Evolutionary conservation across 1,284 basidiomycete species (phyloP).

Genomic region (Naganishia cerealis): DNA sequence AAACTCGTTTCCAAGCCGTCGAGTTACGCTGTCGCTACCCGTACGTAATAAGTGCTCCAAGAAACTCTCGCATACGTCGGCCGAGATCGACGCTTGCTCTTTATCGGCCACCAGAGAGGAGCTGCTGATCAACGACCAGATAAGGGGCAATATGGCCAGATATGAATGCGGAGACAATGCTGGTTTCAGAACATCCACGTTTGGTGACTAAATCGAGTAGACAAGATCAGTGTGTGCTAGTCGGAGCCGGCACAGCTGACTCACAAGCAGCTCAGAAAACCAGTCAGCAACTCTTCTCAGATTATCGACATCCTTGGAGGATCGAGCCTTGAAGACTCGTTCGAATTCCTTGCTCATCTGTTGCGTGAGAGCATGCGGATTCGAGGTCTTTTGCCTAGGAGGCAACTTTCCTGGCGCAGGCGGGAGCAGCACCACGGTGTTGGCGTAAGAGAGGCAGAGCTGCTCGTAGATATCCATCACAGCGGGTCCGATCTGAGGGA

Average conservation of each 20-base stretch:
- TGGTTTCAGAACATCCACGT: slow-evolving; percentile 54
- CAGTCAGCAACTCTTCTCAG: slow-evolving; percentile 66
- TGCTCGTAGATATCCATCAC: slow-evolving; percentile 20
- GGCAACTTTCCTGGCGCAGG: slow-evolving; percentile 38
- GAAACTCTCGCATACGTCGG: slow-evolving; percentile 41
- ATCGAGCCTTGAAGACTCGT: slow-evolving; percentile 36
- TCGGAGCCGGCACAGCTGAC: slow-evolving; percentile 32
- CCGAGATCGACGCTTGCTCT: slow-evolving; percentile 37
- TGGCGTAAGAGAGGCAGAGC: slow-evolving; percentile 19
- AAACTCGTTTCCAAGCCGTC: slow-evolving; percentile 65
- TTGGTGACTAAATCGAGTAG: slow-evolving; percentile 9
- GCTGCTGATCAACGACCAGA: slow-evolving; percentile 74
- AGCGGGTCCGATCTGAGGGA: slow-evolving; percentile 22
- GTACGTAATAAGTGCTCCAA: slow-evolving; percentile 45
- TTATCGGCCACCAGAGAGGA: slow-evolving; percentile 28
- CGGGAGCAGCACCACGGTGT: slow-evolving; percentile 41
- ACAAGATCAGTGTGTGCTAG: background rate
- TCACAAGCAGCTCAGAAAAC: slow-evolving; percentile 65
- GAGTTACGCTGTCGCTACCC: slow-evolving; percentile 52
- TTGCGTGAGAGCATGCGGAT: slow-evolving; percentile 21
- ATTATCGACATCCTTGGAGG: slow-evolving; percentile 50
- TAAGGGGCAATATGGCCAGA: slow-evolving; percentile 69
- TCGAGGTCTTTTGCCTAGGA: slow-evolving; percentile 29
- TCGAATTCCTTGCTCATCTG: slow-evolving; percentile 43
- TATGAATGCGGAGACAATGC: slow-evolving; percentile 66